Evolutionary conservation across 345 rosid genomes (phyloP), one percentile per base, ranked within the genome.

Genomic region (Microcos paniculata): DNA sequence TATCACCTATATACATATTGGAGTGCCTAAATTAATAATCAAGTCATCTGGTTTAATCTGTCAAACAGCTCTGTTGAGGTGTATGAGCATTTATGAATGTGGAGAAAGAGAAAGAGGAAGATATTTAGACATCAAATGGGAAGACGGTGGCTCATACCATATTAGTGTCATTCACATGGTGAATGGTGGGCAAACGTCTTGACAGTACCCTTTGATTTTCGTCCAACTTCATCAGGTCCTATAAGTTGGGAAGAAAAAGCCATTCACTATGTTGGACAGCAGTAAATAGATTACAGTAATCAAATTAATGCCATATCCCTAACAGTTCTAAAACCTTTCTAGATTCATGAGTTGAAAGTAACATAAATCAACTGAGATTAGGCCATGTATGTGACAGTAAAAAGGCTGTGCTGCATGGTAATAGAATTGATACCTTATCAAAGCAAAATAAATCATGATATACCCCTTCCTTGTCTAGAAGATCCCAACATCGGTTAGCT

Each of bases 191-290:
- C 48, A 77, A 83, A 63, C 94, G 76, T 87, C 96, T 91, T 64
- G 92, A 87, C 76, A 90, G 90, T 78, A 90, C 87, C 80, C 87
- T 82, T 77, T 90, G 88, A 31, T 80, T 87, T 85, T 91, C 88
- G 72, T 93, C 96, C 83, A 95, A 86, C 67, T 81, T 84, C 96
- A 95, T 93, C 80, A 95, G 83, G 57, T 91, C 99, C 99, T 95
- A 79, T 64, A 77, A 69, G 73, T 52, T 46, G 19, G 24, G 53
- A 74, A 70, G 53, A 52, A 18, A 65, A 21, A 59, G 18, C 67
- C 40, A 26, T 56, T 55, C 62, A 4, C 55, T 26, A 45, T 13
- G 55, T 24, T 8, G 71, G 23, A 43, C 4, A 42, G 11, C 19
- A 2, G 19, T 31, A 30, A 48, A 48, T 58, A 13, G 58, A 69